Evolutionary conservation across 2,329 filamentous ascomycete genomes (phyloP).

Genomic region (Fusarium sp.): DNA sequence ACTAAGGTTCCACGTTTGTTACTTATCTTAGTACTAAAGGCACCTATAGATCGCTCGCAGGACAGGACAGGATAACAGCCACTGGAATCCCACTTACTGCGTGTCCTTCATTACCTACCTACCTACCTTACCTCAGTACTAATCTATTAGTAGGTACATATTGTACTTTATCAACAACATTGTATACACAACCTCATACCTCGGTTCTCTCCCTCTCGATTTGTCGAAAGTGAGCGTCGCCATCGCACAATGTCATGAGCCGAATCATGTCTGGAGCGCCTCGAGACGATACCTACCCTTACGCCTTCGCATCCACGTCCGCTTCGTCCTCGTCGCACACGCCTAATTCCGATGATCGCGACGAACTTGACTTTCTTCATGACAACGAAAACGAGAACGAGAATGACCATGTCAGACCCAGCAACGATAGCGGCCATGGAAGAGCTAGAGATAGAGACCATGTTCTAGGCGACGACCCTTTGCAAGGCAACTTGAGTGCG

Average conservation of each 20-base stretch:
- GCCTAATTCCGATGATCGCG: conserved; percentile 53
- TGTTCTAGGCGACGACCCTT: conserved; percentile 67
- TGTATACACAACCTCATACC: neutral
- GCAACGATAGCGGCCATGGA: conserved; percentile 34
- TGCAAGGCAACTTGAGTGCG: conserved; percentile 61
- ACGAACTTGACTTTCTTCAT: conserved; percentile 60
- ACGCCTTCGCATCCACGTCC: conserved; percentile 51
- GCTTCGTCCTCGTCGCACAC: conserved; percentile 47
- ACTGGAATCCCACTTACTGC: conserved; percentile 1
- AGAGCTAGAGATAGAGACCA: conserved; percentile 33
- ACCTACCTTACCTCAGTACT: neutral
- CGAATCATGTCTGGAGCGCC: conserved; percentile 56
- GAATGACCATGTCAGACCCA: conserved; percentile 38
- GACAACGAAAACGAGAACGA: conserved; percentile 35
- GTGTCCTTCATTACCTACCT: conserved; percentile 11
- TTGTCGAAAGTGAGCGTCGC: conserved; percentile 22
- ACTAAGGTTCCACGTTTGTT: no score
- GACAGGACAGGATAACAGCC: no score
- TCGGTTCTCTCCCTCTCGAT: neutral
- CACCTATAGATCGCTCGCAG: no score
- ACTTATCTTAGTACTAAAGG: no score
- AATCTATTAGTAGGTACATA: neutral
- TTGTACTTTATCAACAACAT: neutral
- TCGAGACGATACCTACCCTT: conserved; percentile 51
- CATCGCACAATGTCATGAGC: conserved; percentile 52